Percentiles rank a stretch among this genome's conserved stretches.
phyloP scores from a whole-genome alignment of 495 filamentous ascomycete species.

The Penicillium steckii region DNA sequence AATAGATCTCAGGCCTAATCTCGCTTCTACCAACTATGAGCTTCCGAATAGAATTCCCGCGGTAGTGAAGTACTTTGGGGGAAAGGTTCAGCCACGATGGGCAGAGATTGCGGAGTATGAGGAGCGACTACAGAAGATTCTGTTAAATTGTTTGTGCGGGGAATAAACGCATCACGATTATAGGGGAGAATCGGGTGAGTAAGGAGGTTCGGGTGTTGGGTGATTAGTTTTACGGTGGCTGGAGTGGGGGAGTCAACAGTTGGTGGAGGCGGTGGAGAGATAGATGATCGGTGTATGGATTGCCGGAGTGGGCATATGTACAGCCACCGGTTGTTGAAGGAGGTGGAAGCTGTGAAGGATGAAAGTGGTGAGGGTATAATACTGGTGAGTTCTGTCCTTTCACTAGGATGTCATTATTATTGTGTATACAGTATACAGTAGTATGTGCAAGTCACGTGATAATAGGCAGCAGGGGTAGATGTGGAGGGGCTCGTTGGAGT shows the following conservation, averaged over 20 bases:
- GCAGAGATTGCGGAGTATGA: constrained; percentile 56
- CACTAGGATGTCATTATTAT: too few relatives aligned
- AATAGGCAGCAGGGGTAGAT: constrained; percentile 50
- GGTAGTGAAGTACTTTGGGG: constrained; percentile 55
- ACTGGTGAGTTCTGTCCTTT: constrained; percentile 49
- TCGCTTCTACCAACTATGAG: constrained; percentile 67
- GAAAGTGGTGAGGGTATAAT: constrained; percentile 75
- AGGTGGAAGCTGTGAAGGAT: constrained; percentile 51
- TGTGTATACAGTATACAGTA: neutral
- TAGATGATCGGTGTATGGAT: constrained; percentile 50
- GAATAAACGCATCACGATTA: constrained; percentile 52
- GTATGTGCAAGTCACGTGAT: neutral
- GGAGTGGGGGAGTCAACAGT: constrained; percentile 52
- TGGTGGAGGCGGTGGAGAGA: constrained; percentile 63
- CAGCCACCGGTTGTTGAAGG: constrained; percentile 56
- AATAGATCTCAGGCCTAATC: constrained; percentile 62
- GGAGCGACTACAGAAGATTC: constrained; percentile 50
- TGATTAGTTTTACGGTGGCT: constrained; percentile 62
- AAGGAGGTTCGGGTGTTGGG: constrained; percentile 54
- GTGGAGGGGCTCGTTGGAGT: constrained; percentile 49
- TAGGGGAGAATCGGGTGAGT: constrained; percentile 50
- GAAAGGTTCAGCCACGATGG: constrained; percentile 44
- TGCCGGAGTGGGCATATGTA: constrained; percentile 71
- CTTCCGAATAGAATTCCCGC: constrained; percentile 56
- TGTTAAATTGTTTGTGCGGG: constrained; percentile 54